These are phyloP conservation scores for Spathaspora passalidarum DNA, from an alignment of 805 yeast species.

Conservation along the genomic window DNA sequence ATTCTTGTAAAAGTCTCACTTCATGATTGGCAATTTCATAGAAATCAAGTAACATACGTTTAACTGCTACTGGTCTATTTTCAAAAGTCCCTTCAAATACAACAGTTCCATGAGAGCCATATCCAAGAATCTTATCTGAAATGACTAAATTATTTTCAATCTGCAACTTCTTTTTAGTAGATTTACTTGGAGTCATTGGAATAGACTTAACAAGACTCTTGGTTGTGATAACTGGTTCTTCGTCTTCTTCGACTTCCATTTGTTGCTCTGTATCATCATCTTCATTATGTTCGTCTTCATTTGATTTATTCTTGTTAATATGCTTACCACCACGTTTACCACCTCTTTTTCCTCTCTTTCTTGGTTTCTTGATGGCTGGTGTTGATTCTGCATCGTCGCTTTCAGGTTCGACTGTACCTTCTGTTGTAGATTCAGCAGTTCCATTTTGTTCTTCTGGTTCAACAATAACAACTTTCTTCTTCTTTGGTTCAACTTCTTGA, in stretches of 20 bases:
- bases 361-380: slow-evolving; percentile 42
- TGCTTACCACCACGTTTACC: slow-evolving; percentile 59
- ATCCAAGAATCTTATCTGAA: slow-evolving; percentile 78
- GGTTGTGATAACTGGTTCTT: slow-evolving; percentile 22
- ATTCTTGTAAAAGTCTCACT: slow-evolving; percentile 80
- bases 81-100: slow-evolving; percentile 90
- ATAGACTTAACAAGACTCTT: slow-evolving; percentile 26
- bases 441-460: slow-evolving; percentile 13
- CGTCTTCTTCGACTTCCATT: slow-evolving; percentile 3
- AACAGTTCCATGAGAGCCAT: slow-evolving; percentile 96
- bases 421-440: slow-evolving; percentile 11
- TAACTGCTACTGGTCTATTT: slow-evolving; percentile 92
- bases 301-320: slow-evolving; percentile 20
- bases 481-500: background rate
- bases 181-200: slow-evolving; percentile 15
- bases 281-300: slow-evolving; percentile 10
- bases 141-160: slow-evolving; percentile 54
- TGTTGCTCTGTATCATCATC: slow-evolving; percentile 11
- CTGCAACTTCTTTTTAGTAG: slow-evolving; percentile 32
- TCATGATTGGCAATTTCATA: slow-evolving; percentile 94
- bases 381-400: slow-evolving; percentile 11
- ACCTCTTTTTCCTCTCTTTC: slow-evolving; percentile 86
- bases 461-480: slow-evolving; percentile 20
- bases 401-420: slow-evolving; percentile 11
- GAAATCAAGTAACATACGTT: slow-evolving; percentile 88